Evolutionary conservation across 495 filamentous ascomycete genomes (phyloP).

Genomic region (Penicillium samsonianum): DNA sequence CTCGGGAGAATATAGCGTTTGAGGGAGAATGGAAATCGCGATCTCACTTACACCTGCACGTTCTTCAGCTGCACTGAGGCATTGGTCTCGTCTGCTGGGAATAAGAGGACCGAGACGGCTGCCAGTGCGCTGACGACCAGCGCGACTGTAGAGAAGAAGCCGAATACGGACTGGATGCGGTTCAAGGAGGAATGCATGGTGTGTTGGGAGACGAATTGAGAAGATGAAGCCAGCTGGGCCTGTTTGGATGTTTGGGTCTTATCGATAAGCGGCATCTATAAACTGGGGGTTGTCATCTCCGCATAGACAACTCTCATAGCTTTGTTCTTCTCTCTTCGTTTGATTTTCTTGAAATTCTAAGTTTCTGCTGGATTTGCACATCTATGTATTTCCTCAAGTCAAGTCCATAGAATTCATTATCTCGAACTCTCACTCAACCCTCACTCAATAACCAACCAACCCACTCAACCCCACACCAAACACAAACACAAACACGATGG

Average conservation of each 20-base stretch:
- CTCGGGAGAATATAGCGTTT: too few species aligned
- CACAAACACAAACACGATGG: too few species aligned
- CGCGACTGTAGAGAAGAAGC: constrained; percentile 94
- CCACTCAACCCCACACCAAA: not conserved
- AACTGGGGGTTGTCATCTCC: not conserved
- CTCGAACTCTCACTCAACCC: not conserved
- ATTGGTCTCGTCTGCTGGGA: constrained; percentile 62
- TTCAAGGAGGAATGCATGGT: constrained; percentile 86
- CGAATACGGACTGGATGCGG: constrained; percentile 88
- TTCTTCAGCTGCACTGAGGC: constrained; percentile 69
- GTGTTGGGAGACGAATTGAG: constrained; percentile 13
- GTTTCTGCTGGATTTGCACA: not conserved
- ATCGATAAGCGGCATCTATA: constrained; percentile 24
- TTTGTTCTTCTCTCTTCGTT: not conserved
- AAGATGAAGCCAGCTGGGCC: constrained; percentile 44
- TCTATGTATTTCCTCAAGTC: not conserved
- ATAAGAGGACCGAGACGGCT: constrained; percentile 74
- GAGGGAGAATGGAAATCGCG: not conserved
- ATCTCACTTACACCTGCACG: constrained; percentile 75
- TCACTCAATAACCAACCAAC: not conserved
- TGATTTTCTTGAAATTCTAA: not conserved
- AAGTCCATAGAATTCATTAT: not conserved
- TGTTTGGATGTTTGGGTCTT: constrained; percentile 26
- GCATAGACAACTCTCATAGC: not conserved
- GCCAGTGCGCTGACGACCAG: constrained; percentile 77